Percentiles rank a stretch among this genome's conserved stretches.
phyloP scores from a whole-genome alignment of 768 basidiomycete genomes.

The Phanerochaete sordida region DNA sequence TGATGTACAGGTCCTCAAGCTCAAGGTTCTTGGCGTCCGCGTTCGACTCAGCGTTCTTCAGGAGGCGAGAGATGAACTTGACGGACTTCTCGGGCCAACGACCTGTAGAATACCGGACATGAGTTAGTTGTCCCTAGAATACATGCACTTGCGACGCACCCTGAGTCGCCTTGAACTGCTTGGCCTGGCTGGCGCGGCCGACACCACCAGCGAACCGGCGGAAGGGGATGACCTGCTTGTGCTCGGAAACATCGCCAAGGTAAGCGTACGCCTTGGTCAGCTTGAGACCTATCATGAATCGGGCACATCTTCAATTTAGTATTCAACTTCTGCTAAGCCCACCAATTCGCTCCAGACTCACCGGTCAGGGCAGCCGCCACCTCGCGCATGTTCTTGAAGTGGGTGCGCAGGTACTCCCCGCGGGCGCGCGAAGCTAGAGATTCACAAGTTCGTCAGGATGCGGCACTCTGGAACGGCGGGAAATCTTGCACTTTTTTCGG shows the following conservation, averaged over 20 bases:
- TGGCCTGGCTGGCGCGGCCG: constrained; percentile 91
- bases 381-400: constrained; percentile 99
- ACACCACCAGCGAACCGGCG: constrained; percentile 93
- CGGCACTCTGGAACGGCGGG: not conserved
- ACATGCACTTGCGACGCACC: constrained; percentile 49
- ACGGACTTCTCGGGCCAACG: constrained; percentile 99
- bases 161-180: constrained; percentile 95
- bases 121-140: not conserved
- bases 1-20: constrained; percentile 88
- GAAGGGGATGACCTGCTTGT: constrained; percentile 97
- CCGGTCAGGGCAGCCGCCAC: constrained; percentile 93
- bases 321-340: not conserved
- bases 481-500: constrained; percentile 82
- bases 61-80: constrained; percentile 87
- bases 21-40: constrained; percentile 97
- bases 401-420: constrained; percentile 97
- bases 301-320: not conserved
- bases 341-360: constrained; percentile 32
- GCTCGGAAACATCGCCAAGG: constrained; percentile 90
- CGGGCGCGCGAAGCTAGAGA: constrained; percentile 81
- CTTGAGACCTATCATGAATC: constrained; percentile 63
- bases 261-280: constrained; percentile 94
- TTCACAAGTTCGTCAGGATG: constrained; percentile 7
- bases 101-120: constrained; percentile 48
- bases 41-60: constrained; percentile 99